Base-by-base conservation (phyloP, 2,329 filamentous ascomycete species). In the Coniella vitis region DNA sequence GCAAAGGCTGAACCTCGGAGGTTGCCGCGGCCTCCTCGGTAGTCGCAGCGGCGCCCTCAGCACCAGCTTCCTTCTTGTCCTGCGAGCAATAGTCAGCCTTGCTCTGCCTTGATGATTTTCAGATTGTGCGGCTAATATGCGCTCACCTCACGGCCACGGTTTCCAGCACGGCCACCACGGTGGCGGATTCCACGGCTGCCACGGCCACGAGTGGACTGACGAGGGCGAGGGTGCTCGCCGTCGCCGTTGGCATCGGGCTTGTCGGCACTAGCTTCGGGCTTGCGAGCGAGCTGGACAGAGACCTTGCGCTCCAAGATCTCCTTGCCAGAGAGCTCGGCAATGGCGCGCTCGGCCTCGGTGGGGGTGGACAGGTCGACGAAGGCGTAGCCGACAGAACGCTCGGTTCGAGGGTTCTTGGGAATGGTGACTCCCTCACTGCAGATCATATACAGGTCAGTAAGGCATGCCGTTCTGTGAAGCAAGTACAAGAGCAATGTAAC, bases 301-400 rank as follows among this genome's bases (percentile, higher is more conserved):
- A 97, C 93, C 85, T 97, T 97, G 72, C 93, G 91, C 72, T 96
- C 90, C 52, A 97, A 83, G 63, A 98, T 93, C 74, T 94, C 90
- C 78, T 96, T 90, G 71, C 91, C 91, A 63, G 93, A 96, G 58
- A 98, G 86, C 74, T 95, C 89, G 62, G 81, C 78, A 63, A 98
- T 97, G 65, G 93, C 93, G 69, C 90, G 88, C 74, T 96, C 88
- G 57, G 93, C 93, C 77, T 97, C 93, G 58, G 82, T 83, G 53
- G 93, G 88, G 57, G 91, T 96, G 55, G 89, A 94, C 58, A 98
- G 86, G 67, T 97, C 93, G 69, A 98, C 93, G 69, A 98, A 98
- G 67, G 93, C 93, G 72, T 97, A 98, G 66, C 93, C 93, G 69
- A 98, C 93, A 57, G 93, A 91, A 68, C 93, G 91, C 73, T 90